A percentile compares a stretch with the other conserved stretches of the same genome.
phyloP scores from a whole-genome alignment of 306 rosid species.

The Spatholobus suberectus region DNA sequence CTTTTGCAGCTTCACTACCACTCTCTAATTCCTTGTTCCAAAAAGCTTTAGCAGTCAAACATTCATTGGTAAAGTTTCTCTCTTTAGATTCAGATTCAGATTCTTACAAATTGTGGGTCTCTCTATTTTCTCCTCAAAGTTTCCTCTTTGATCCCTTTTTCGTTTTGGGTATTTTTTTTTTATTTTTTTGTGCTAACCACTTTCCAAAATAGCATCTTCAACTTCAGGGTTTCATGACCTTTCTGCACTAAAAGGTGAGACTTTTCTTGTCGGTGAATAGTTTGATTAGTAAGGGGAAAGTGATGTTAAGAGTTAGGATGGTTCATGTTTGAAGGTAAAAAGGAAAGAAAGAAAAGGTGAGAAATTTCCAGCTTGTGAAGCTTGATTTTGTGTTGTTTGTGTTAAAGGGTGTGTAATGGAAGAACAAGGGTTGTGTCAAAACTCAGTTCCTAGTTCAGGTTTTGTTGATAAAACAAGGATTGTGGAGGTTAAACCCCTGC shows the following conservation, averaged over 20 bases:
- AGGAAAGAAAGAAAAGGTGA: background rate
- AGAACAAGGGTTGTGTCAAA: constrained; percentile 43
- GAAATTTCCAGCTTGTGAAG: background rate
- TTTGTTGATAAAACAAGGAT: constrained; percentile 57
- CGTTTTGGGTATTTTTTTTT: background rate
- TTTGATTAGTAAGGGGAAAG: background rate
- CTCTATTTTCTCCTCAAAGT: background rate
- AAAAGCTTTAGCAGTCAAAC: background rate
- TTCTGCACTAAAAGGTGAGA: background rate
- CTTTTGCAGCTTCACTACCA: background rate
- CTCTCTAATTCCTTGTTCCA: background rate
- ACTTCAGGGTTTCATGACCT: background rate
- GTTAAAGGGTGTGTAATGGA: constrained; percentile 54
- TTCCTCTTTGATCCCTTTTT: background rate
- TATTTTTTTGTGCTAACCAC: background rate
- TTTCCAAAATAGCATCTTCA: background rate
- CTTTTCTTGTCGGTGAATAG: background rate
- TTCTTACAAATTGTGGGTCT: background rate
- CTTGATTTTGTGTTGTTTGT: constrained; percentile 8
- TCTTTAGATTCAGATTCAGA: background rate
- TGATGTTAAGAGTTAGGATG: background rate
- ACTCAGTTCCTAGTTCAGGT: constrained; percentile 39
- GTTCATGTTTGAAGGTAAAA: background rate
- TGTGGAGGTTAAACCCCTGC: constrained; percentile 63
- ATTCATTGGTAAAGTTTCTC: background rate